Evolutionary conservation across 108 stramenopile species (phyloP), one percentile per base, ranked within the genome.

Genomic region (Cyclotella baltica): DNA sequence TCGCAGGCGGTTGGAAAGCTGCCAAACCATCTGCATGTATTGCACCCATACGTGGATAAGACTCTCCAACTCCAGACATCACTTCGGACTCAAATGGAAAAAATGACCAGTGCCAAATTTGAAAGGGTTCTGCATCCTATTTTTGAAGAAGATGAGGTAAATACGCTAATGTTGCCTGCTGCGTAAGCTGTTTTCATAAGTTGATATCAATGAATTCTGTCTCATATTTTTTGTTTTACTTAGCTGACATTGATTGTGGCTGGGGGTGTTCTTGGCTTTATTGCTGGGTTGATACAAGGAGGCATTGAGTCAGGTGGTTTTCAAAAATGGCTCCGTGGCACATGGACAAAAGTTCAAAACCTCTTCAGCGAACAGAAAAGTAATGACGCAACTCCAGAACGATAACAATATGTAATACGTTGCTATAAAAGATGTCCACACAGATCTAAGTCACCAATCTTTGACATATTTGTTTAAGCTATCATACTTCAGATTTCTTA

Each of bases 101-200:
- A 70, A 46, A 88, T 98, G 92, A 86, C 92, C 13, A 78, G 89
- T 53, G 73, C 73, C 4, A 92, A 97, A 47, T 98, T 98, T 80
- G 98, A 98, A 72, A 85, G 94, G 0, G 93, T 98, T 15, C 65
- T 94, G 38, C 98, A 98, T 77, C 91, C 98, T 2, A 95, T 98
- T 61, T 98, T 98, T 80, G 93, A 98, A 84, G 95, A 97, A 75
- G 98, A 98, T 73, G 98, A 98, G 75, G 59, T 61, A 22, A 61
- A 23, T 3, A 23, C 25, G 1, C 20, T 25, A 23, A 27, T 10
- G 20, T 16, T 61, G 15, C 13, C 13, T 61, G 31, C 59, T 13
- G 15, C 34, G 13, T 33, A 0, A 33, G 4, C 13, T 61, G 25
- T 61, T 13, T 18, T 61, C 59, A 61, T 13, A 11, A 61, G 13